Conservation (phyloP, 2,329 filamentous ascomycete species). For the Talaromyces funiculosus region DNA sequence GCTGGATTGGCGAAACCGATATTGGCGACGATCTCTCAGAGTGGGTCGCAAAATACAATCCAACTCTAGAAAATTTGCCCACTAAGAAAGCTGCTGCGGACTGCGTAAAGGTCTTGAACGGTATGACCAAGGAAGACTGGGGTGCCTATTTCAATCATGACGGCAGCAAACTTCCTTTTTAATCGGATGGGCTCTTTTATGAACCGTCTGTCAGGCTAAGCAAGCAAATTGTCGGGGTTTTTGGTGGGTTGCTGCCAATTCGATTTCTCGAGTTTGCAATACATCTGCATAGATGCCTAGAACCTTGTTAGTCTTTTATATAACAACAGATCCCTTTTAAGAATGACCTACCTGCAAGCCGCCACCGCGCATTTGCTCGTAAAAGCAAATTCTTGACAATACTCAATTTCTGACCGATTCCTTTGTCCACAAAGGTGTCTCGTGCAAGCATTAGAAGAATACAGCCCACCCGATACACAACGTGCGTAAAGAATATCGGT, state of each 20-base stretch:
- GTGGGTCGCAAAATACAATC: slow-evolving; percentile 4
- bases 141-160: not conserved
- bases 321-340: not conserved
- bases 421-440: not conserved
- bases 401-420: not conserved
- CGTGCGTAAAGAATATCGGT: not conserved
- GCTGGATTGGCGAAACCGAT: slow-evolving; percentile 1
- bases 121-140: not conserved
- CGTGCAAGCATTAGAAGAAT: not conserved
- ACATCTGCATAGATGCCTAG: not conserved
- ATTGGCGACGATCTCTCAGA: not conserved
- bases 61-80: not conserved
- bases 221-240: not conserved
- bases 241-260: not conserved
- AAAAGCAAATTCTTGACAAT: not conserved
- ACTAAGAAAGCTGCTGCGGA: not conserved
- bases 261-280: not conserved
- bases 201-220: not conserved
- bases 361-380: not conserved
- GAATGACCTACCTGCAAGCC: not conserved
- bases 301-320: not conserved
- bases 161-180: slow-evolving; percentile 1
- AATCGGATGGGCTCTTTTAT: not conserved
- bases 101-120: not conserved
- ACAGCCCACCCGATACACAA: not conserved